Evolutionary conservation across 2,329 filamentous ascomycete genomes (phyloP).

Genomic region (Ramularia collo-cygni): DNA sequence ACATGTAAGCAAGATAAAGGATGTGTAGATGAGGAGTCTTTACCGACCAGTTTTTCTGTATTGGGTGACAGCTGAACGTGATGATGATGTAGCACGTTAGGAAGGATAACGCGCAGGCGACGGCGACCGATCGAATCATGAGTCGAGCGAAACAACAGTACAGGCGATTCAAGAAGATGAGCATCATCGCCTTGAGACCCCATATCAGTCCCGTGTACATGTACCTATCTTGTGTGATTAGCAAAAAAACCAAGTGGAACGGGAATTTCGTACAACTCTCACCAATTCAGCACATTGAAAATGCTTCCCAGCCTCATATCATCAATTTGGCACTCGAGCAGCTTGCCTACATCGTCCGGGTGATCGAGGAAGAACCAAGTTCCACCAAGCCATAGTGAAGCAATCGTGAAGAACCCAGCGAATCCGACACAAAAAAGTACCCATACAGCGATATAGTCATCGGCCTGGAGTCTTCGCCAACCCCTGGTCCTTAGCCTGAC

Average conservation of each 20-base stretch:
- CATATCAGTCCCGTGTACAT: constrained; percentile 18
- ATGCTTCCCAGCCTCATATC: constrained; percentile 30
- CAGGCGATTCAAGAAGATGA: constrained; percentile 27
- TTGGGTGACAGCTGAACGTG: constrained; percentile 26
- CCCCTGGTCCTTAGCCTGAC: constrained; percentile 35
- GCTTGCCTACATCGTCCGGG: constrained; percentile 8
- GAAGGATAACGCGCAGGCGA: constrained; percentile 24
- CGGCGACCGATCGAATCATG: constrained; percentile 26
- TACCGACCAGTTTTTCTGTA: constrained; percentile 27
- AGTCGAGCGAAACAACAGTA: constrained; percentile 29
- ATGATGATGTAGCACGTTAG: constrained; percentile 28
- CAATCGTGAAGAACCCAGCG: constrained; percentile 23
- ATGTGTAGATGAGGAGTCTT: no score
- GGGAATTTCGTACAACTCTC: neutral
- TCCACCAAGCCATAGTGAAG: no score
- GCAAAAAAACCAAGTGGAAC: neutral
- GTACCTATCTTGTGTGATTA: no score
- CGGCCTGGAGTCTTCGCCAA: constrained; percentile 31
- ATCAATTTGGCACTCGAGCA: constrained; percentile 24
- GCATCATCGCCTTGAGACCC: constrained; percentile 19
- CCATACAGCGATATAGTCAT: constrained; percentile 33
- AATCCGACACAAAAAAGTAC: constrained; percentile 31
- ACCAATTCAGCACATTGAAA: constrained; percentile 34
- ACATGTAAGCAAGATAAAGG: no score
- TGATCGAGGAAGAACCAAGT: no score